A percentile compares a stretch with the other conserved stretches of the same genome.
Conservation (phyloP, 495 filamentous ascomycete species). For the Xylaria cubensis region DNA sequence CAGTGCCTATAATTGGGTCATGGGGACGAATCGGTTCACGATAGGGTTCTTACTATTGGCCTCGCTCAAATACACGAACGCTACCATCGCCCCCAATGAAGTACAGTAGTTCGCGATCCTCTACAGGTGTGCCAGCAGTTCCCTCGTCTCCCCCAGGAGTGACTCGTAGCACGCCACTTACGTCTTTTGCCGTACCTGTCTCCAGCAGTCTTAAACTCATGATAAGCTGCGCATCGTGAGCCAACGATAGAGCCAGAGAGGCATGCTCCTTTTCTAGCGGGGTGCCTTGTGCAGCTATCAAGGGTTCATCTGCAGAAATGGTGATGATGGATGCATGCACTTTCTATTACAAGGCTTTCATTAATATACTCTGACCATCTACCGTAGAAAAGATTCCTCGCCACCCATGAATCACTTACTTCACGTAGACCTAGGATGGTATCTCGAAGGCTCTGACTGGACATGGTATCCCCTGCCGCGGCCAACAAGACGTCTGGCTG, state of each 20-base stretch:
- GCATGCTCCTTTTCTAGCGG: conserved; percentile 73
- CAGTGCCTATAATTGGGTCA: conserved; percentile 16
- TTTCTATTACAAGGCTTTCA: conserved; percentile 42
- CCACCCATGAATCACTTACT: conserved; percentile 45
- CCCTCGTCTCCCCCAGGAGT: conserved; percentile 57
- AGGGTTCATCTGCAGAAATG: conserved; percentile 70
- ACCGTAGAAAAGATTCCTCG: neutral
- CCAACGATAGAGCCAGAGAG: conserved; percentile 69
- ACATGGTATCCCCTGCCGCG: conserved; percentile 42
- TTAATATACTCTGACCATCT: conserved; percentile 29
- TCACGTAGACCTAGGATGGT: conserved; percentile 60
- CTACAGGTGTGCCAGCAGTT: conserved; percentile 38
- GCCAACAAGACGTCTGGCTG: conserved; percentile 63
- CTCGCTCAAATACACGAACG: conserved; percentile 80
- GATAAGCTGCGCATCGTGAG: conserved; percentile 74
- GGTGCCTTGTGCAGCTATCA: conserved; percentile 65
- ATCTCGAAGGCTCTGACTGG: conserved; percentile 43
- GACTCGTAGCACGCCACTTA: conserved; percentile 86
- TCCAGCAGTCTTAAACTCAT: conserved; percentile 77
- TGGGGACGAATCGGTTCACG: neutral
- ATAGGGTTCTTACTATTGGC: conserved; percentile 45
- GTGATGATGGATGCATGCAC: conserved; percentile 70
- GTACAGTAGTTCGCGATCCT: conserved; percentile 81
- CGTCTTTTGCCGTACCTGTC: conserved; percentile 85
- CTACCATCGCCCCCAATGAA: conserved; percentile 78